phyloP scores from a whole-genome alignment of 192 early-diverging fungal species.

The Coemansia sp. region DNA sequence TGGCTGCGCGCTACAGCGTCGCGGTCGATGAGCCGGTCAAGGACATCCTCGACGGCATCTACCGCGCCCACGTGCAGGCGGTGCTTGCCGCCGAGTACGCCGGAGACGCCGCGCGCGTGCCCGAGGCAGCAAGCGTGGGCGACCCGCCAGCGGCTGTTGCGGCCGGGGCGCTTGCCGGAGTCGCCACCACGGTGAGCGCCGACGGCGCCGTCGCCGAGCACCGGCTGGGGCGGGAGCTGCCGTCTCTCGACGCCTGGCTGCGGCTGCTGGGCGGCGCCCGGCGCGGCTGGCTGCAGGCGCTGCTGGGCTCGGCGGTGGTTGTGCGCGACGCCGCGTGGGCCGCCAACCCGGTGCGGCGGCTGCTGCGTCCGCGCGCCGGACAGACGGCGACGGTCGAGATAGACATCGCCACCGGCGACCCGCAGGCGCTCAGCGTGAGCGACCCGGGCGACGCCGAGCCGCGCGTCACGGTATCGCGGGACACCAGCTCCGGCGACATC shows the following conservation, averaged over 20 bases:
- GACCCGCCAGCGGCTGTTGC: background rate
- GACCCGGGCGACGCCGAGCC: background rate
- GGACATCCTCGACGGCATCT: constrained; percentile 84
- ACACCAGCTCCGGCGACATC: constrained; percentile 73
- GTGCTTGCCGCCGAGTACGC: constrained; percentile 74
- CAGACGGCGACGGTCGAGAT: constrained; percentile 24
- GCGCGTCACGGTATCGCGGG: constrained; percentile 60
- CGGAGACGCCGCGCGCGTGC: constrained; percentile 61
- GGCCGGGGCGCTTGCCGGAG: background rate
- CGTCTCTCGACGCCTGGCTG: constrained; percentile 58
- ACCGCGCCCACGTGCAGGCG: constrained; percentile 72
- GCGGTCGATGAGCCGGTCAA: constrained; percentile 82
- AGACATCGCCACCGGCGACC: background rate
- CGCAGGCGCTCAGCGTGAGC: constrained; percentile 7
- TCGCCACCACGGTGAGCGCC: no score
- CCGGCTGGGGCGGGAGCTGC: constrained; percentile 6
- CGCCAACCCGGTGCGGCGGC: constrained; percentile 60
- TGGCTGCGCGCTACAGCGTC: constrained; percentile 73
- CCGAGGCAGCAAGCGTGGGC: constrained; percentile 77
- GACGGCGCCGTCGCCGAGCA: no score
- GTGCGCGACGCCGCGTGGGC: constrained; percentile 66
- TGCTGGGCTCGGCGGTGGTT: constrained; percentile 69
- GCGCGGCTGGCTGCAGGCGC: constrained; percentile 80
- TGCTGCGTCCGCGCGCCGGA: constrained; percentile 61
- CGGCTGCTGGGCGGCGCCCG: constrained; percentile 67